These are phyloP conservation scores for Triangularia setosa DNA, from an alignment of 2,329 filamentous ascomycete genomes.

Conservation along the genomic window DNA sequence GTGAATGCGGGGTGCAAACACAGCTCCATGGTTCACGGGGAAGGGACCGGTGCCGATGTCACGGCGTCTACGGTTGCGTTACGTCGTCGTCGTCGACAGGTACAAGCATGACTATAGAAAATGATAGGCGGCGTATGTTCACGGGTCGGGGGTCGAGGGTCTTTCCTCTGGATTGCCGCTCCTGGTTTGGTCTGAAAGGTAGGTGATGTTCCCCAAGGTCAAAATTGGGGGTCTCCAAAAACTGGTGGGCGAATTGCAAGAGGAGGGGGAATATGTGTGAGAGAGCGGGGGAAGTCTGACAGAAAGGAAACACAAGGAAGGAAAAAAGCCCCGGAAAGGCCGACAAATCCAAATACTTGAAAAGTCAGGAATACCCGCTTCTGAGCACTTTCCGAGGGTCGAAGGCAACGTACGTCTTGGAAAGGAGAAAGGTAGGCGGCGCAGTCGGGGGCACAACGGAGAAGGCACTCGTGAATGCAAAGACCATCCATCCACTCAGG, in stretches of 20 bases:
- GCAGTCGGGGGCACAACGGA: neutral
- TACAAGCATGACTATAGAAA: neutral
- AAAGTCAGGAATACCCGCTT: neutral
- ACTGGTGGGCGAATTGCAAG: neutral
- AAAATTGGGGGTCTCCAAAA: neutral
- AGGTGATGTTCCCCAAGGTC: neutral
- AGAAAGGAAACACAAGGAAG: neutral
- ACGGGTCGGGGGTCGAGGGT: neutral
- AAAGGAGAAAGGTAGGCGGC: neutral
- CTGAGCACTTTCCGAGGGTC: neutral
- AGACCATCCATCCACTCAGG: neutral
- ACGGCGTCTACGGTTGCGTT: neutral
- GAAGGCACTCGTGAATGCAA: neutral
- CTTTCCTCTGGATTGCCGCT: neutral
- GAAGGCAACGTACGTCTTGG: neutral
- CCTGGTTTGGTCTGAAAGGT: neutral
- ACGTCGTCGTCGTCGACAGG: neutral
- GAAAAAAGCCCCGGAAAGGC: neutral
- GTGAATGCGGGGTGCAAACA: constrained; percentile 17
- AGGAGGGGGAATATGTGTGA: neutral
- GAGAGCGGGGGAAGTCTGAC: neutral
- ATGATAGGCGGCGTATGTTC: neutral
- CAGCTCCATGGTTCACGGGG: constrained; percentile 17
- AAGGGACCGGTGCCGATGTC: neutral
- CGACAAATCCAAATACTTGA: neutral